Percentiles rank a stretch among this genome's conserved stretches.
Evolutionary conservation across 2,329 filamentous ascomycete species (phyloP).

Genomic region (Chaetomium sp.): DNA sequence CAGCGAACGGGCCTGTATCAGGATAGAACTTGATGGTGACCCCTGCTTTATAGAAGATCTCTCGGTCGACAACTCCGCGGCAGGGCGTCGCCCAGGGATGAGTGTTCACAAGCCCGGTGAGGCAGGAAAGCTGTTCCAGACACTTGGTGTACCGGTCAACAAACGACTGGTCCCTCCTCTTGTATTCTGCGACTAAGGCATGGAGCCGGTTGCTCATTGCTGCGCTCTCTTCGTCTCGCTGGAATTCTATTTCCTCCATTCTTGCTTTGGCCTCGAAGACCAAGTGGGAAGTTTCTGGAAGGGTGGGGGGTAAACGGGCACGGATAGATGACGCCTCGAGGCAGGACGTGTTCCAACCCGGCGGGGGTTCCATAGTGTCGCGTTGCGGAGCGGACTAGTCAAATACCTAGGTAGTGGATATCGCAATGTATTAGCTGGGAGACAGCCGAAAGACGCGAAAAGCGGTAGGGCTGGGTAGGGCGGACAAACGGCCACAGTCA

Average conservation of each 20-base stretch:
- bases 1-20: not conserved
- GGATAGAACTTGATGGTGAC: not conserved
- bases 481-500: no score
- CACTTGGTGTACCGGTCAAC: not conserved
- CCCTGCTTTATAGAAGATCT: not conserved
- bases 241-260: not conserved
- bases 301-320: not conserved
- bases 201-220: not conserved
- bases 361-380: not conserved
- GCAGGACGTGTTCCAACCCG: not conserved
- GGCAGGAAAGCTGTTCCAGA: not conserved
- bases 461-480: no score
- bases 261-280: not conserved
- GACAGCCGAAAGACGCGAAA: no score
- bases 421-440: no score
- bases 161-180: not conserved
- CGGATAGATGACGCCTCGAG: not conserved
- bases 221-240: not conserved
- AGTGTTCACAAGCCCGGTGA: not conserved
- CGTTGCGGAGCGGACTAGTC: not conserved
- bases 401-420: no score
- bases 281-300: not conserved
- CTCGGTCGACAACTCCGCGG: not conserved
- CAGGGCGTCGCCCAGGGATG: not conserved
- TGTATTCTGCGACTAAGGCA: not conserved